These are phyloP conservation scores for Debaryomyces sp. DNA, from an alignment of 1,139 yeast species.

Conservation along the genomic window DNA sequence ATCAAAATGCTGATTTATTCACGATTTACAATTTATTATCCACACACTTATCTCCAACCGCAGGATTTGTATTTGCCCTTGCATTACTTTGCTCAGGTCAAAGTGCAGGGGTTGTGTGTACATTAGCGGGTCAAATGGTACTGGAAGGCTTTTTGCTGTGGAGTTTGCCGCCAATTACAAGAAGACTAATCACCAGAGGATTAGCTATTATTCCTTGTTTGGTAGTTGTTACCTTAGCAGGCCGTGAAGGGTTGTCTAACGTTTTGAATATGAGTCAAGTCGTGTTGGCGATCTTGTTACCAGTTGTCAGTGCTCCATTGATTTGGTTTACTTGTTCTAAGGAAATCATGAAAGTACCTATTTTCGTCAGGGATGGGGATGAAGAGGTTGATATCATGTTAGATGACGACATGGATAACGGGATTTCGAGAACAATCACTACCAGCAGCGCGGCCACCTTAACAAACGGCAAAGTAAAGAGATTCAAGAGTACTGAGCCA, in stretches of 20 bases:
- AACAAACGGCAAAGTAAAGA: conserved; percentile 7
- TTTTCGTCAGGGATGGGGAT: conserved; percentile 37
- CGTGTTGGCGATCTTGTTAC: conserved; percentile 77
- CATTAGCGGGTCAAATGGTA: conserved; percentile 96
- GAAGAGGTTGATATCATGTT: conserved; percentile 26
- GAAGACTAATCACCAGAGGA: conserved; percentile 80
- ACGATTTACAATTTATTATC: conserved; percentile 79
- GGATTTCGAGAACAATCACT: conserved; percentile 4
- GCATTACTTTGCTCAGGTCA: conserved; percentile 96
- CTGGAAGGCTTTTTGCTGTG: conserved; percentile 90
- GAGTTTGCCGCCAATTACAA: conserved; percentile 83
- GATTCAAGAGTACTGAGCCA: conserved; percentile 40
- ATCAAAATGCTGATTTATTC: conserved; percentile 72
- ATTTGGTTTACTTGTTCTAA: conserved; percentile 80
- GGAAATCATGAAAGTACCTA: conserved; percentile 73
- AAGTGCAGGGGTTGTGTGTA: conserved; percentile 97
- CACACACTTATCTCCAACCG: conserved; percentile 79
- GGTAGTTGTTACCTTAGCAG: conserved; percentile 72
- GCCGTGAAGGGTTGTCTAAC: conserved; percentile 81
- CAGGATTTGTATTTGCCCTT: conserved; percentile 89
- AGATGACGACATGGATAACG: conserved; percentile 22
- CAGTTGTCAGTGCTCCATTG: conserved; percentile 88
- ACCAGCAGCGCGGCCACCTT: conserved; percentile 4
- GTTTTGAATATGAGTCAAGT: conserved; percentile 89
- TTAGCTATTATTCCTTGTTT: conserved; percentile 90